phyloP scores from a whole-genome alignment of 176 grass and related monocot species.

The Rhynchospora breviuscula region DNA sequence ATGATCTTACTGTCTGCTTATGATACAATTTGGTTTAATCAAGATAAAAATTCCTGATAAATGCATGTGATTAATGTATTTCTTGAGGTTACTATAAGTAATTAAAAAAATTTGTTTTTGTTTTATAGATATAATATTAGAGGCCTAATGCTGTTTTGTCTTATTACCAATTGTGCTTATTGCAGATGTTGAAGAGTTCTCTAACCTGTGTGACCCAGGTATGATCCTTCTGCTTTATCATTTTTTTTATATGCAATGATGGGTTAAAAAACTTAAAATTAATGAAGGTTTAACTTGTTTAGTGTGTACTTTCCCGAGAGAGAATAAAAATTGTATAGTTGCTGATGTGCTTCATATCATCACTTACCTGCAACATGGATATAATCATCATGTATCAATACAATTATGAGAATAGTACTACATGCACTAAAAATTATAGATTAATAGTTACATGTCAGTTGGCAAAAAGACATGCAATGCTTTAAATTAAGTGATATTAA shows the following conservation, averaged over 20 bases:
- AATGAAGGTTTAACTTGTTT: background rate
- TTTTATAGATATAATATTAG: background rate
- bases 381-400: background rate
- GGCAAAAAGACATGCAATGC: background rate
- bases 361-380: background rate
- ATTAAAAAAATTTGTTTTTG: background rate
- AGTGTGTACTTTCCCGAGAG: background rate
- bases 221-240: background rate
- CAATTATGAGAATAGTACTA: background rate
- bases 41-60: background rate
- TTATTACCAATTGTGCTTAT: background rate
- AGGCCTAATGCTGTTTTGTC: background rate
- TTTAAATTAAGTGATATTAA: background rate
- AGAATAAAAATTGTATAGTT: background rate
- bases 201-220: constrained; percentile 34
- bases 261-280: background rate
- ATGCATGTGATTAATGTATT: background rate
- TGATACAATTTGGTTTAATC: background rate
- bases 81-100: background rate
- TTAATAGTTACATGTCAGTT: background rate
- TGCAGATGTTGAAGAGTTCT: constrained; percentile 42
- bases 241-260: background rate
- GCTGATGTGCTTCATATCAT: background rate
- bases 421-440: background rate
- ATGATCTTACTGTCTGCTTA: background rate